Percentiles rank a stretch among this genome's conserved stretches.
These are phyloP conservation scores for Neurospora sp. DNA, from an alignment of 495 filamentous ascomycete species.

Conservation along the genomic window DNA sequence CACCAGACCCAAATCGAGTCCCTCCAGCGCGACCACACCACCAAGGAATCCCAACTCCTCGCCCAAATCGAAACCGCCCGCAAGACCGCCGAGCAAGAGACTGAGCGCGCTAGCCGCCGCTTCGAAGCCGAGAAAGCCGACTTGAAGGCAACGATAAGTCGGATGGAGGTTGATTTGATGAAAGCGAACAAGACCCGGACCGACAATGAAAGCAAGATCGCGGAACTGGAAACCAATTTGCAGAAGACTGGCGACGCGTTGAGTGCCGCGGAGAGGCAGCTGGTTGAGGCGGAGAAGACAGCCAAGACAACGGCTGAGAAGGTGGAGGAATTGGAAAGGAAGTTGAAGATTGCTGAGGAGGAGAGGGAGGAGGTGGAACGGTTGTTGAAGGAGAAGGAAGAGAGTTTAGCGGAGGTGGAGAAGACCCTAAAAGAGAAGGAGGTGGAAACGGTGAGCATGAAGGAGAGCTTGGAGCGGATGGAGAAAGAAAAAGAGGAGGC, in stretches of 20 bases:
- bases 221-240: constrained; percentile 5
- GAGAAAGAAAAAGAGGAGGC: constrained; percentile 16
- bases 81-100: constrained; percentile 29
- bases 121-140: constrained; percentile 52
- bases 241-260: not conserved
- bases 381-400: constrained; percentile 6
- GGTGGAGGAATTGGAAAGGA: not conserved
- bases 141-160: constrained; percentile 46
- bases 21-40: constrained; percentile 2
- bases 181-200: constrained; percentile 46
- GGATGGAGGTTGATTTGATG: constrained; percentile 49
- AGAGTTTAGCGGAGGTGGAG: constrained; percentile 3
- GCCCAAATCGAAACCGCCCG: constrained; percentile 1
- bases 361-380: constrained; percentile 8
- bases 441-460: constrained; percentile 3
- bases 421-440: constrained; percentile 2
- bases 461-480: constrained; percentile 1
- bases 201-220: constrained; percentile 10
- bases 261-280: not conserved
- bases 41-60: no score
- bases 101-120: constrained; percentile 26
- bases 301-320: not conserved
- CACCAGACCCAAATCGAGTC: constrained; percentile 10
- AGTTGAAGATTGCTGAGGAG: constrained; percentile 1
- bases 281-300: constrained; percentile 3